Percentiles rank a stretch among this genome's conserved stretches.
Conservation (phyloP, 2,329 filamentous ascomycete genomes). For the Beauveria australis region DNA sequence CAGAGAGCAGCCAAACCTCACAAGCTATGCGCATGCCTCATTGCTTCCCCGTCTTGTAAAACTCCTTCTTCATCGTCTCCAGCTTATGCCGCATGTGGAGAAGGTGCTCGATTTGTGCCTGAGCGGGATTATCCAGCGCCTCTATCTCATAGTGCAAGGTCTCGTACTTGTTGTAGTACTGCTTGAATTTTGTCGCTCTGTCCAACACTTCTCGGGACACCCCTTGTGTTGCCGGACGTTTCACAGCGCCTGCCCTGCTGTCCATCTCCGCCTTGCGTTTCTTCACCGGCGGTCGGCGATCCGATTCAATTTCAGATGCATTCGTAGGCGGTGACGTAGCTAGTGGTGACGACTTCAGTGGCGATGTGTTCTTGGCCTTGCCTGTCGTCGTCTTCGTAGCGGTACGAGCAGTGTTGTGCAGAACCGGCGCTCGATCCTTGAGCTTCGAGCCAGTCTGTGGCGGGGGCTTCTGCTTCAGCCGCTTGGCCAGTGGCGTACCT, state of each 20-base stretch:
- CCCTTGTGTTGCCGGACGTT: slow-evolving; percentile 23
- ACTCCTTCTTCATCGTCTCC: slow-evolving; percentile 50
- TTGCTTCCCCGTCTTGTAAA: slow-evolving; percentile 34
- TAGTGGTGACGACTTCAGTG: slow-evolving; percentile 55
- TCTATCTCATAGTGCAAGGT: slow-evolving; percentile 48
- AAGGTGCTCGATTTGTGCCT: slow-evolving; percentile 42
- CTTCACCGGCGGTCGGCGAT: slow-evolving; percentile 23
- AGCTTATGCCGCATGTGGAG: slow-evolving; percentile 47
- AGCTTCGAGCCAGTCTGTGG: slow-evolving; percentile 22
- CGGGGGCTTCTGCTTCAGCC: slow-evolving; percentile 43
- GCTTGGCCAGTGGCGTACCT: slow-evolving; percentile 48
- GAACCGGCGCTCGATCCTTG: slow-evolving; percentile 17
- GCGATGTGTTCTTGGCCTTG: slow-evolving; percentile 47
- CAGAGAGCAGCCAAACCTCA: not conserved
- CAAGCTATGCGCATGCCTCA: not conserved
- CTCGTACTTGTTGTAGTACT: slow-evolving; percentile 49
- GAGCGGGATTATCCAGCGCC: slow-evolving; percentile 40
- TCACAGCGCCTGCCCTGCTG: slow-evolving; percentile 19
- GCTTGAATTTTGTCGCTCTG: slow-evolving; percentile 48
- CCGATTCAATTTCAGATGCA: slow-evolving; percentile 51
- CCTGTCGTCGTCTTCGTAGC: not conserved
- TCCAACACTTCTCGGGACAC: slow-evolving; percentile 36
- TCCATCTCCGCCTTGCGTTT: slow-evolving; percentile 35
- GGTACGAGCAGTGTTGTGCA: not conserved
- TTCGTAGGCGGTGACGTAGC: slow-evolving; percentile 60